These are phyloP conservation scores for Ulota crispa DNA, from an alignment of 225 moss, liverwort and hornwort species.

Conservation along the genomic window DNA sequence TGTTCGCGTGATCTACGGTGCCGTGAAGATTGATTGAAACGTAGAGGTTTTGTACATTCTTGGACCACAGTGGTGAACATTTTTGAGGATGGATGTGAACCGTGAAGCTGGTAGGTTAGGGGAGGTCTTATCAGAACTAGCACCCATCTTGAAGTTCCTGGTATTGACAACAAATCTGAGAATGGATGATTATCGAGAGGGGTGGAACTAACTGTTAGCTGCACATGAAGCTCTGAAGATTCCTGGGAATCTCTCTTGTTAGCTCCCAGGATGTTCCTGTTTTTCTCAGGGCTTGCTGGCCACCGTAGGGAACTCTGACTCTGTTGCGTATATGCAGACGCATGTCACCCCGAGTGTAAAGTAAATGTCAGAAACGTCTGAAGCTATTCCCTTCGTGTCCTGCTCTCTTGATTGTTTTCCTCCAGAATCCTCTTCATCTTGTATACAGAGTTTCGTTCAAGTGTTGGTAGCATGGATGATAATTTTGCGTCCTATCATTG, in stretches of 20 bases:
- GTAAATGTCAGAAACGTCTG: conserved; percentile 28
- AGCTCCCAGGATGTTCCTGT: conserved; percentile 27
- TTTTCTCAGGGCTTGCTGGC: conserved; percentile 40
- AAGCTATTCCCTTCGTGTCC: conserved; percentile 15
- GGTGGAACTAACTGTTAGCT: conserved; percentile 10
- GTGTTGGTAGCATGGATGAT: background rate
- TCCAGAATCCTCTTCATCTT: background rate
- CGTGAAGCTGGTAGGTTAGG: conserved; percentile 36
- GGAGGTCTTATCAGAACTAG: conserved; percentile 16
- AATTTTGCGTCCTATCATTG: background rate
- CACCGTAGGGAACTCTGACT: conserved; percentile 27
- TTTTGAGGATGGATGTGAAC: conserved; percentile 38
- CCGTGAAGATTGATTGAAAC: conserved; percentile 79
- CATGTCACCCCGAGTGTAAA: conserved; percentile 31
- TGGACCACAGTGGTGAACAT: conserved; percentile 41
- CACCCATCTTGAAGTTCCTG: conserved; percentile 14
- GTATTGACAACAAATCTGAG: conserved; percentile 9
- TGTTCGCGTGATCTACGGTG: conserved; percentile 85
- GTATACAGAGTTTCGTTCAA: background rate
- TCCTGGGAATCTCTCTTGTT: conserved; percentile 26
- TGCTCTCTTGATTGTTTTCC: background rate
- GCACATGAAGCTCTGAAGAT: conserved; percentile 39
- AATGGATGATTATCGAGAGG: conserved; percentile 28
- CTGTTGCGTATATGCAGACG: conserved; percentile 7
- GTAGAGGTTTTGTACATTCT: conserved; percentile 55